Conservation (phyloP, 768 basidiomycete species). For the Lentinus brumalis region DNA sequence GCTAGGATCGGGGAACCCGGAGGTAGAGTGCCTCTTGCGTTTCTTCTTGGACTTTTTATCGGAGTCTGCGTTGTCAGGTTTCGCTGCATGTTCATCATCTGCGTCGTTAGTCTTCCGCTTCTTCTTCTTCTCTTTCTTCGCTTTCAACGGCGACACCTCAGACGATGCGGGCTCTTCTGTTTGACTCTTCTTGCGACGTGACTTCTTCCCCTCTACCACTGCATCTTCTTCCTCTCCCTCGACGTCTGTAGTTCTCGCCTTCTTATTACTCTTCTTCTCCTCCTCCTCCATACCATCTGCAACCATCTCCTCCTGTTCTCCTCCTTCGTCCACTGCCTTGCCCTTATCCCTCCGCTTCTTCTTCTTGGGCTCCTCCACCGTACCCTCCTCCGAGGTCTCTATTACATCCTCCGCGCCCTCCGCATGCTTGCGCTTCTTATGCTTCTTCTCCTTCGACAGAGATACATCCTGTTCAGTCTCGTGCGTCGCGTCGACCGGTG, state of each 20-base stretch:
- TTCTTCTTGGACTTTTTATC: constrained; percentile 7
- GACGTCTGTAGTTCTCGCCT: neutral
- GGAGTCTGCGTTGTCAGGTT: neutral
- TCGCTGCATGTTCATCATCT: neutral
- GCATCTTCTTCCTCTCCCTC: neutral
- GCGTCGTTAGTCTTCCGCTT: neutral
- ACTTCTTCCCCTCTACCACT: neutral
- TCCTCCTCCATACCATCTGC: constrained; percentile 3
- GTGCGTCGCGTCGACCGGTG: neutral
- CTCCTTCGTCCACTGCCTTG: constrained; percentile 10
- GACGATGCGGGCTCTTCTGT: neutral
- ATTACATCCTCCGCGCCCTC: constrained; percentile 8
- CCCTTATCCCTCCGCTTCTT: constrained; percentile 26
- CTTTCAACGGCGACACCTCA: constrained; percentile 7
- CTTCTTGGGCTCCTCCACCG: constrained; percentile 10
- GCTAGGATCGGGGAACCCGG: constrained; percentile 33
- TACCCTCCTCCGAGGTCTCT: neutral
- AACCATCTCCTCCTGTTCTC: neutral
- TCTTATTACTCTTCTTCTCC: constrained; percentile 11
- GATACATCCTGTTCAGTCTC: neutral
- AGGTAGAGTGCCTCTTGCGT: constrained; percentile 9
- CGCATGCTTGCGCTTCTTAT: constrained; percentile 15
- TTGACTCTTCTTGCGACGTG: neutral
- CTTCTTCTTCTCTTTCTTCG: constrained; percentile 10
- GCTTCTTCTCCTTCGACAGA: constrained; percentile 21